These are phyloP conservation scores for Macaranga tanarius DNA, from an alignment of 441 rosid species.

Conservation along the genomic window DNA sequence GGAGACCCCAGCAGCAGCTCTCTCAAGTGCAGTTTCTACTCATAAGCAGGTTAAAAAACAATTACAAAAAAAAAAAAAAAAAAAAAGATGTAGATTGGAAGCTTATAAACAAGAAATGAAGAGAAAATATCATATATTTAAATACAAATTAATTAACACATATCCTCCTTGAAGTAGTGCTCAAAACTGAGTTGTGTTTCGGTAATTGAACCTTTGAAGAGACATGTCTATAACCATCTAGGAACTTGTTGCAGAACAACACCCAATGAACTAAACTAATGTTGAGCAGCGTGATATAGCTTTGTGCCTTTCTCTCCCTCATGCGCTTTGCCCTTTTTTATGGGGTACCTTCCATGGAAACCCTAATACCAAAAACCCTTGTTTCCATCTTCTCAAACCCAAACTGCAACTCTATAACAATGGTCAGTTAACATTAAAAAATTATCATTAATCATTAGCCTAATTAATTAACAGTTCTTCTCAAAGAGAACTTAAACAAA, in stretches of 20 bases:
- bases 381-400: background rate
- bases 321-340: slow-evolving; percentile 15
- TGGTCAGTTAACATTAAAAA: background rate
- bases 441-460: no score
- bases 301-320: slow-evolving; percentile 4
- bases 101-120: background rate
- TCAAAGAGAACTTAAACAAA: background rate
- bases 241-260: slow-evolving; percentile 74
- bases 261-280: slow-evolving; percentile 46
- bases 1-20: no score
- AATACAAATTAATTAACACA: background rate
- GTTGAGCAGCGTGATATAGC: slow-evolving; percentile 39
- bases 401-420: background rate
- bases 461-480: background rate
- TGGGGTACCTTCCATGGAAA: background rate
- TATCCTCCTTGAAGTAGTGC: background rate
- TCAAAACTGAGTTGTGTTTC: background rate
- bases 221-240: slow-evolving; percentile 32
- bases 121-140: background rate
- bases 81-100: background rate
- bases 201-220: slow-evolving; percentile 38
- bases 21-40: background rate
- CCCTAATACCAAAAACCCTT: background rate
- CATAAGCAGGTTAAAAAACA: background rate
- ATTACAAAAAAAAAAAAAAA: no score